Base-by-base conservation (phyloP, 2,329 filamentous ascomycete species). In the Daldinia sp. region DNA sequence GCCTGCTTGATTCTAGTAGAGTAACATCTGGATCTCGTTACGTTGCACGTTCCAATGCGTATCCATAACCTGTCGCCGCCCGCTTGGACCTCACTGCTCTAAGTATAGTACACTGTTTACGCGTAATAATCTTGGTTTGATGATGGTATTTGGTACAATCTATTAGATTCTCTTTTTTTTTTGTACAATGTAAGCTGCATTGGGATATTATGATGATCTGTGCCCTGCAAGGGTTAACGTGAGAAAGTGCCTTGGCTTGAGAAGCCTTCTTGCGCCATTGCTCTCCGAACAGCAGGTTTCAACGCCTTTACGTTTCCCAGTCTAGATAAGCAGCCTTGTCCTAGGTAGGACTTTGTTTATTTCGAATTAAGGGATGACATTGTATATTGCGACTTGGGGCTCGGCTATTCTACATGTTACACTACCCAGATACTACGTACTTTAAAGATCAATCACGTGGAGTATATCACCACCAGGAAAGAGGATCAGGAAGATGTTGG, bases 1-100 rank as follows among this genome's bases (percentile, higher is more conserved):
- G 64, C 68, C 65, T 68, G 54, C 23, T 68, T 70, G 15, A 65
- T 63, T 60, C 48, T 70, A 60, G 68, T 42, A 56, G 35, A 26
- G 61, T 65, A 60, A 41, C 30, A 68, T 65, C 26, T 65, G 63
- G 60, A 50, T 62, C 41, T 62, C 44, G 35, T 63, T 51, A 26
- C 30, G n/a, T 37, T 53, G 50, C 30, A 53, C 28, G 10, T 50
- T 50, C 23, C 3, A 30, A 30, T 30, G 13, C 23, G 9, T 50
- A 50, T 30, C 23, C 12, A 46, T 42, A 42, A 42, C 5, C n/a
- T 42, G 18, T 42, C n/a, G 41, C 2, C 41, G n/a, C n/a, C n/a
- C n/a, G n/a, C n/a, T 42, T 42, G 41, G 41, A 42, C 41, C 2
- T 15, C 5, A 18, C 13, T 3, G 42, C 5, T 12, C 7, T 26